A percentile compares a stretch with the other conserved stretches of the same genome.
Evolutionary conservation across 495 filamentous ascomycete genomes (phyloP).

Genomic region (Filosporella fistucella): DNA sequence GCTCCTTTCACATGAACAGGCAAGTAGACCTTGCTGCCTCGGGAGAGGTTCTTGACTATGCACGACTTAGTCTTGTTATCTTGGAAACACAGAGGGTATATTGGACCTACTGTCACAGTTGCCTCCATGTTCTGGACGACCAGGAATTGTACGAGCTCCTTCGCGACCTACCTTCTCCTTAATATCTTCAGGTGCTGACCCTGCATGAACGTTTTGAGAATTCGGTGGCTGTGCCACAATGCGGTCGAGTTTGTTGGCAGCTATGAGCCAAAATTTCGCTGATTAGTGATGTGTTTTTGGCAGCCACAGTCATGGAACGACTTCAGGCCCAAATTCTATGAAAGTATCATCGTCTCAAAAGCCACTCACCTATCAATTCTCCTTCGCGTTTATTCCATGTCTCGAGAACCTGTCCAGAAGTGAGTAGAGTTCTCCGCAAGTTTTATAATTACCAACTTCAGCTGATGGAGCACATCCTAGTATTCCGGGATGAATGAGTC

Average conservation of each 20-base stretch:
- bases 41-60: slow-evolving; percentile 87
- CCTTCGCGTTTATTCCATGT: slow-evolving; percentile 80
- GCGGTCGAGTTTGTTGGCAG: slow-evolving; percentile 58
- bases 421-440: background rate
- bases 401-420: slow-evolving; percentile 32
- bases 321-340: no score
- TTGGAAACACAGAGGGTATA: background rate
- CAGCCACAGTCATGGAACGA: no score
- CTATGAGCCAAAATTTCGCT: no score
- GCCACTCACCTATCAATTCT: no score
- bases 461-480: slow-evolving; percentile 85
- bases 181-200: slow-evolving; percentile 54
- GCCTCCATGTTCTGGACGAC: slow-evolving; percentile 41
- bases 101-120: no score
- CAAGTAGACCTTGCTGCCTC: slow-evolving; percentile 85
- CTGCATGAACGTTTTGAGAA: slow-evolving; percentile 66
- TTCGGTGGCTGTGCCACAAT: slow-evolving; percentile 80
- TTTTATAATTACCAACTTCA: slow-evolving; percentile 25
- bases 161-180: slow-evolving; percentile 77
- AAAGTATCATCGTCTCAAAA: no score
- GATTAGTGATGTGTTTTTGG: no score
- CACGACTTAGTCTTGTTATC: slow-evolving; percentile 31
- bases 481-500: slow-evolving; percentile 94
- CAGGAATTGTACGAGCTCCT: slow-evolving; percentile 85
- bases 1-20: slow-evolving; percentile 80